Evolutionary conservation across 306 rosid species (phyloP), one percentile per base, ranked within the genome.

Genomic region (Pachyrhizus erosus): DNA sequence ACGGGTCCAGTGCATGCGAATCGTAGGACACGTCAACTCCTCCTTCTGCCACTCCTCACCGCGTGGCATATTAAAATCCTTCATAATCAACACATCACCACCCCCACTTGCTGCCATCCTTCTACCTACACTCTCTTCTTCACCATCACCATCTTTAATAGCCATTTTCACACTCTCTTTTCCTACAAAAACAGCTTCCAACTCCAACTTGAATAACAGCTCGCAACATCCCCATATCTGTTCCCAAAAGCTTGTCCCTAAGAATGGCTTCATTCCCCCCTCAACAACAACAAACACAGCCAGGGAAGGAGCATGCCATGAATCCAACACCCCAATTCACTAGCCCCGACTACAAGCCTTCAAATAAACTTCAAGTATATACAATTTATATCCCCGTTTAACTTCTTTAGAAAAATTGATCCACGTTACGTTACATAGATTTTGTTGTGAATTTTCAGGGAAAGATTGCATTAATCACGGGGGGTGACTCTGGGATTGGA

Each of bases 401-500:
- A n/a, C n/a, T n/a, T n/a, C n/a, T n/a, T n/a, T n/a, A n/a, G n/a
- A n/a, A n/a, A n/a, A n/a, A n/a, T n/a, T n/a, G n/a, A n/a, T n/a
- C n/a, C n/a, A n/a, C n/a, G n/a, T n/a, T n/a, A n/a, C n/a, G n/a
- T n/a, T n/a, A n/a, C n/a, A n/a, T n/a, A n/a, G n/a, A n/a, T n/a
- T n/a, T n/a, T n/a, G n/a, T n/a, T n/a, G n/a, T n/a, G n/a, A 34
- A 34, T 37, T 7, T 37, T 61, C 85, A 94, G 97, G 98, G 97
- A 14, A 93, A 89, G 90, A 58, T 93, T 70, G 93, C 97, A 13
- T 48, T 94, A 5, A 87, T 94, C 49, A 91, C 91, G 0, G 97
- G 97, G 0, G 98, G 97, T 2, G 97, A 95, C 84, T 93, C 97
- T 0, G 94, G 98, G 72, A 93, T 95, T 4, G 97, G 98, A 5